Conservation (phyloP, 2,329 filamentous ascomycete genomes). For the Fusarium papillatum region DNA sequence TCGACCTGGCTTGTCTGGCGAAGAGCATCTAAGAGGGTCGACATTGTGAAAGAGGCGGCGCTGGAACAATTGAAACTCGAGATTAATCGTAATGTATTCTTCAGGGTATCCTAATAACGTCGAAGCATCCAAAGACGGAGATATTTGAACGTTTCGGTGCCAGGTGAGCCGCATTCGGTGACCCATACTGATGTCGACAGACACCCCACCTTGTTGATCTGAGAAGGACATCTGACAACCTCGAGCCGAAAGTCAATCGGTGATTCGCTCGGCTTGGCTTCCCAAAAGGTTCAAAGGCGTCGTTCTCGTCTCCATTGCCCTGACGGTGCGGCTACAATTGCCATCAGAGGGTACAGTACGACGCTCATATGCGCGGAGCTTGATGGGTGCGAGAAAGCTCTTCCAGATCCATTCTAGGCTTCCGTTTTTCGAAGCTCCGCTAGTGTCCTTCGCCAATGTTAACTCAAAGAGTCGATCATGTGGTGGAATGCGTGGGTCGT, state of each 20-base stretch:
- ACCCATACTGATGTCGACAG: conserved; percentile 8
- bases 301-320: conserved; percentile 25
- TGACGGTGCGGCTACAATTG: conserved; percentile 26
- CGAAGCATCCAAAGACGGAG: background rate
- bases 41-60: conserved; percentile 30
- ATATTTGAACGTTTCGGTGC: conserved; percentile 8
- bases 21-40: conserved; percentile 43
- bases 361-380: background rate
- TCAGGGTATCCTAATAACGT: background rate
- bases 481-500: conserved; percentile 31
- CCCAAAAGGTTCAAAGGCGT: conserved; percentile 25
- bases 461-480: conserved; percentile 26
- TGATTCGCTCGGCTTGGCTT: conserved; percentile 31
- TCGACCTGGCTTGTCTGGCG: conserved; percentile 47
- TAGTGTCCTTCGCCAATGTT: conserved; percentile 26
- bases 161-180: conserved; percentile 4
- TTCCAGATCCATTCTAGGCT: conserved; percentile 23
- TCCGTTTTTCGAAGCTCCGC: conserved; percentile 15
- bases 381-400: background rate
- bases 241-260: conserved; percentile 5
- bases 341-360: conserved; percentile 9
- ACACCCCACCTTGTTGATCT: conserved; percentile 15
- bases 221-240: conserved; percentile 16
- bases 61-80: no score
- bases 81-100: background rate